Base-by-base conservation (phyloP, 176 grass and related monocot genomes). In the Dactylis glomerata region DNA sequence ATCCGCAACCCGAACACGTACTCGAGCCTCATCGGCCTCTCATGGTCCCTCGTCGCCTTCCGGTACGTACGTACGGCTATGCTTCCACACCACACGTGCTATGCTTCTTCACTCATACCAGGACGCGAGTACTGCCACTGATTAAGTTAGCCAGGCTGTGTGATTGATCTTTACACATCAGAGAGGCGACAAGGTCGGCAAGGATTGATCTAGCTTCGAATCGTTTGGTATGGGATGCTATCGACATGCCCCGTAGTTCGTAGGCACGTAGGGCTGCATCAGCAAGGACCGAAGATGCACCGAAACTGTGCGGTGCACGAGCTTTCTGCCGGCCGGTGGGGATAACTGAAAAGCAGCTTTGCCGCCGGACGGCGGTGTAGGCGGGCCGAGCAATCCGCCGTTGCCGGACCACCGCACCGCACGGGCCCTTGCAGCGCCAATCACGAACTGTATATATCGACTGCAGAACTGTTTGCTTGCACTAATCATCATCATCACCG, bases 1-100 rank as follows among this genome's bases (percentile, higher is more conserved):
- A 96, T 96, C 46, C 91, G 96, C 59, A 99, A 99, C 57, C 96
- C 96, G 6, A 99, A 96, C 93, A 96, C 96, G 46, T 99, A 99
- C 68, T 94, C 96, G 62, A 99, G 96, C 77, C 77, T 99, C 63
- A 63, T 41, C 67, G 38, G 70, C 70, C 70, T 73, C 70, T 20
- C 42, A 44, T 73, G 70, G 70, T 73, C 42, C 13, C 70, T 73
- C 70, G 2, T 97, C 75, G 86, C 90, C 73, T 94, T 92, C 88
- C 81, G 92, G 90, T 94, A 77, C 27, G 65, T 61, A 30, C 8
- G 24, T 38, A 82, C 9, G 49, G 63, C 34, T 83, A 51, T 27
- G 34, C 66, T 69, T 65, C 45, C 82, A 31, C 52, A 86, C 45
- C 86, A 32, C 54, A 82, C 83, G 44, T 90, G 88, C 70, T 34